Evolutionary conservation across 2,329 filamentous ascomycete species (phyloP).

Genomic region (Fusarium sp.): DNA sequence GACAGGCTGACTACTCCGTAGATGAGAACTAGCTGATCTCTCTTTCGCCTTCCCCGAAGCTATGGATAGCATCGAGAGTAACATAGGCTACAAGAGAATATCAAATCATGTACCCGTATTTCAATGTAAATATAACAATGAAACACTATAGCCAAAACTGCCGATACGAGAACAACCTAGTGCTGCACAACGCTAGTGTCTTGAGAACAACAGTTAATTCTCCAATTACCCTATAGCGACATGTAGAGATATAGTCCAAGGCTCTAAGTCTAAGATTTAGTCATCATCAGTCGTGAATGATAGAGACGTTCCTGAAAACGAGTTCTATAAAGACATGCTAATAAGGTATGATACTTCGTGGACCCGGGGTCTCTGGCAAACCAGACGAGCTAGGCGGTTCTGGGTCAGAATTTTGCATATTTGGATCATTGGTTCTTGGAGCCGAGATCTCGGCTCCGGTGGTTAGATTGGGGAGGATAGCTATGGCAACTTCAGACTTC

Average conservation of each 20-base stretch:
- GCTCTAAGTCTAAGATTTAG: not conserved
- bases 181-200: not conserved
- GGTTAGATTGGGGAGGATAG: not conserved
- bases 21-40: not conserved
- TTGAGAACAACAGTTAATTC: not conserved
- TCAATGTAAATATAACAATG: not conserved
- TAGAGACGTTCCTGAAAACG: not conserved
- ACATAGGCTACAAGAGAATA: not conserved
- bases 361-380: not conserved
- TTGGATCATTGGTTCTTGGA: not conserved
- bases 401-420: conserved; percentile 17
- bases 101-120: not conserved
- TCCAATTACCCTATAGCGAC: not conserved
- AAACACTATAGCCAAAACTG: not conserved
- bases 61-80: not conserved
- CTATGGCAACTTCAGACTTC: not conserved
- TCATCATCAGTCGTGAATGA: not conserved
- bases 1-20: not conserved
- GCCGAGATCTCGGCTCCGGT: conserved; percentile 31
- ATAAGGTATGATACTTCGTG: not conserved
- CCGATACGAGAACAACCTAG: not conserved
- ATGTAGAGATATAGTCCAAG: not conserved
- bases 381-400: conserved; percentile 4
- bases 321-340: not conserved
- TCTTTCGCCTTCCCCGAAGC: not conserved